Base-by-base conservation (phyloP, 164 flowering plant species). In the Vitis rotundifolia region DNA sequence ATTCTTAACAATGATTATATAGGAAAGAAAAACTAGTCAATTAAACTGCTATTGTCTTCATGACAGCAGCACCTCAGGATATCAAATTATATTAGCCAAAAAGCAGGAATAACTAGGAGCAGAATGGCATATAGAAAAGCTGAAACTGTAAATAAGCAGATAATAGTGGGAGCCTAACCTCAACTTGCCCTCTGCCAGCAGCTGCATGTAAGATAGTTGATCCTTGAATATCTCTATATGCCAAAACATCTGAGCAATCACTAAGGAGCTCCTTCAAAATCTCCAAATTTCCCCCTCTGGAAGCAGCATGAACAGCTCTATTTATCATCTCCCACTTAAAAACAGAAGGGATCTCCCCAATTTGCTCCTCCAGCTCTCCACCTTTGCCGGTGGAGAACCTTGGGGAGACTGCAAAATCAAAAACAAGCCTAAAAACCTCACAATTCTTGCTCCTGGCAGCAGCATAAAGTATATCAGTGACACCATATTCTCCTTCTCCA, bases 401-500 rank as follows among this genome's bases (percentile, higher is more conserved):
- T 11, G 92, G 90, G 0, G 84, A 79, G 2, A 73, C 66, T 0
- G 87, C 87, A 57, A 69, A 85, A 70, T 84, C 90, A 63, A 79
- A 73, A 13, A 88, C 59, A 12, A 82, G 59, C 82, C 76, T 81
- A 64, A 88, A 88, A 52, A 82, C 87, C 62, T 84, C 84, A 29
- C 31, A 37, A 61, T 78, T 85, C 78, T 84, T 85, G 61, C 92
- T 83, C 83, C 85, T 81, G 10, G 92, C 89, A 37, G 92, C 90
- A 26, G 92, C 92, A 72, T 86, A 88, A 5, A 88, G 71, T 16
- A 86, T 79, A 69, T 88, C 92, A 19, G 90, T 88, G 3, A 86
- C 86, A 8, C 89, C 90, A 71, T 83, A 88, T 49, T 88, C 92
- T 56, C 90, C 92, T 80, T 88, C 92, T 1, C 92, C 92, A 28